Base-by-base conservation (phyloP, 768 basidiomycete species). In the Boletus vinaceobasis region DNA sequence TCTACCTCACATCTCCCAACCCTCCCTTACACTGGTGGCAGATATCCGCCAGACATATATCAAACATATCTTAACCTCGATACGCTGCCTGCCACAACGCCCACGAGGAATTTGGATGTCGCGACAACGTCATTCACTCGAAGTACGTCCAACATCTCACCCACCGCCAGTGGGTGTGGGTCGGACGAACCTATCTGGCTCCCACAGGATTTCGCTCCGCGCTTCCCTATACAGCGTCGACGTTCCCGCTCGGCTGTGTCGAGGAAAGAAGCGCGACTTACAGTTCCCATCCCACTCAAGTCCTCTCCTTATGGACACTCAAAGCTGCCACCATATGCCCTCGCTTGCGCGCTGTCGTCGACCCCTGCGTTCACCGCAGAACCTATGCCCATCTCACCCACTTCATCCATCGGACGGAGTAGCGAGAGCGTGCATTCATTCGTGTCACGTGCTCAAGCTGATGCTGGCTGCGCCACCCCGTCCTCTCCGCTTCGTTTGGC, bases 171-270 rank as follows among this genome's bases (percentile, higher is more conserved):
- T 31, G 57, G 32, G 46, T 55, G 52, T 45, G 49, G n/a, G 21
- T 44, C 48, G 17, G 63, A 65, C 19, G 62, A 56, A 9, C 46
- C 52, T n/a, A 43, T 45, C 43, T 59, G 54, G 56, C 46, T 35
- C 23, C 47, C 60, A 7, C 53, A 53, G 27, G 56, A 55, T 37
- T 27, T 26, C 48, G 39, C 43, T 38, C 49, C 50, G 26, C 40
- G 40, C n/a, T 11, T 60, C 33, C 59, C 67, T 31, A 60, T 72
- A 17, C 69, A 71, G 43, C 69, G 70, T 50, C 58, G 71, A 51
- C 70, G 70, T 43, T 71, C 70, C 13, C 70, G 66, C 38, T 71
- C 70, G 36, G 70, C 70, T 42, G 62, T 71, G 35, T 73, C 67
- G 29, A 65, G 67, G 21, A 68, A 60, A 53, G 71, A 70, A 64